phyloP scores from a whole-genome alignment of 148 eudicot genomes.

The Chenopodium suecicum region DNA sequence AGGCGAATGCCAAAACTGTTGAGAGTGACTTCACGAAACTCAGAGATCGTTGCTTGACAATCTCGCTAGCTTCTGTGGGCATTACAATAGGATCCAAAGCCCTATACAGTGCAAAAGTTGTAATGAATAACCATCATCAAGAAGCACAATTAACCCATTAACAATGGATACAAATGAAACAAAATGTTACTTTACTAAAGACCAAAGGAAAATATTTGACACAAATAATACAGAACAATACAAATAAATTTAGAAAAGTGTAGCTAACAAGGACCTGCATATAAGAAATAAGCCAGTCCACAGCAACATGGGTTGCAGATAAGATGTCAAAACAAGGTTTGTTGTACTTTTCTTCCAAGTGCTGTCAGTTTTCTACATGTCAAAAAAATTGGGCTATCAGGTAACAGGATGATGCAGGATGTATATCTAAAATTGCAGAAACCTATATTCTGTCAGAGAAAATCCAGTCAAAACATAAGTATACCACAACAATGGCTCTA shows the following conservation, averaged over 20 bases:
- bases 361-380: slow-evolving; percentile 66
- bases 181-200: background rate
- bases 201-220: background rate
- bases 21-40: slow-evolving; percentile 83
- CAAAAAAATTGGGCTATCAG: slow-evolving; percentile 13
- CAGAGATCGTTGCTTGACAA: slow-evolving; percentile 76
- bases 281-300: slow-evolving; percentile 81
- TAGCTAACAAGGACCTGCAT: slow-evolving; percentile 64
- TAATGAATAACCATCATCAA: slow-evolving; percentile 7
- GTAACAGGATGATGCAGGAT: slow-evolving; percentile 5
- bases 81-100: slow-evolving; percentile 68
- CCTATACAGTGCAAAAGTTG: slow-evolving; percentile 41
- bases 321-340: slow-evolving; percentile 65
- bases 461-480: slow-evolving; percentile 1
- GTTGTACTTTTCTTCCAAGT: slow-evolving; percentile 84
- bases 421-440: background rate
- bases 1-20: slow-evolving; percentile 81
- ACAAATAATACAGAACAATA: background rate
- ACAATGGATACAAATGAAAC: background rate
- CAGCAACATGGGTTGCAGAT: slow-evolving; percentile 79
- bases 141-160: background rate
- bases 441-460: background rate
- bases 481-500: background rate
- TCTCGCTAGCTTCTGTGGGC: slow-evolving; percentile 75
- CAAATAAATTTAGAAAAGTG: background rate